Evolutionary conservation across 2,329 filamentous ascomycete genomes (phyloP).

Genomic region (Stromatinia cepivora): DNA sequence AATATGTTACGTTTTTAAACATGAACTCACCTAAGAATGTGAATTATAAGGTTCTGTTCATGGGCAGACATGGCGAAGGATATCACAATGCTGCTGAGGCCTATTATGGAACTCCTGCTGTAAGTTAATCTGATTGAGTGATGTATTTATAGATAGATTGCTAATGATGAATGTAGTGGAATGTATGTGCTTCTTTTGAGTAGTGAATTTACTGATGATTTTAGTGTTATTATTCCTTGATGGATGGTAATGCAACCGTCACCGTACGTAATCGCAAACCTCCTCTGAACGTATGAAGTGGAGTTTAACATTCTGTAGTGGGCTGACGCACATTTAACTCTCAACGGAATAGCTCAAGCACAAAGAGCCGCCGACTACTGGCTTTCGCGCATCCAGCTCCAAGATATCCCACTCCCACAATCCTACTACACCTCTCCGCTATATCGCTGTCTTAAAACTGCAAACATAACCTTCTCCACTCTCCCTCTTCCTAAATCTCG

Average conservation of each 20-base stretch:
- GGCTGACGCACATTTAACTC: constrained; percentile 64
- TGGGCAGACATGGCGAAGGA: constrained; percentile 42
- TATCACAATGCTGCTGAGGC: constrained; percentile 52
- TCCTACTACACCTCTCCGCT: constrained; percentile 66
- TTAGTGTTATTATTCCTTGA: constrained; percentile 64
- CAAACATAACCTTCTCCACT: constrained; percentile 58
- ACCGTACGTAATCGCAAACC: constrained; percentile 29
- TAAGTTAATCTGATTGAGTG: not conserved
- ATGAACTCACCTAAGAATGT: constrained; percentile 46
- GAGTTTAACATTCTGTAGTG: constrained; percentile 44
- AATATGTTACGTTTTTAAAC: constrained; percentile 59
- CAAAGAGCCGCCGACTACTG: constrained; percentile 60
- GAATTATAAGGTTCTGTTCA: constrained; percentile 65
- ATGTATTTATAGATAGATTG: not conserved
- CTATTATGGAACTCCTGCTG: constrained; percentile 64
- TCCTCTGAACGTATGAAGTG: too few species aligned
- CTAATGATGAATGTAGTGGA: constrained; percentile 49
- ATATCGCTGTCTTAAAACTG: constrained; percentile 62
- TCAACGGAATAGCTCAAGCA: constrained; percentile 57
- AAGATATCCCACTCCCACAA: constrained; percentile 61
- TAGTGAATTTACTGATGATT: not conserved
- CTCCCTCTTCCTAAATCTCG: constrained; percentile 52
- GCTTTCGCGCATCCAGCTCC: constrained; percentile 50
- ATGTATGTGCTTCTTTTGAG: constrained; percentile 49
- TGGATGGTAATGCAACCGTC: constrained; percentile 62